A percentile compares a stretch with the other conserved stretches of the same genome.
These are phyloP conservation scores for Leptodontidium sp. DNA, from an alignment of 2,329 filamentous ascomycete species.

Conservation along the genomic window DNA sequence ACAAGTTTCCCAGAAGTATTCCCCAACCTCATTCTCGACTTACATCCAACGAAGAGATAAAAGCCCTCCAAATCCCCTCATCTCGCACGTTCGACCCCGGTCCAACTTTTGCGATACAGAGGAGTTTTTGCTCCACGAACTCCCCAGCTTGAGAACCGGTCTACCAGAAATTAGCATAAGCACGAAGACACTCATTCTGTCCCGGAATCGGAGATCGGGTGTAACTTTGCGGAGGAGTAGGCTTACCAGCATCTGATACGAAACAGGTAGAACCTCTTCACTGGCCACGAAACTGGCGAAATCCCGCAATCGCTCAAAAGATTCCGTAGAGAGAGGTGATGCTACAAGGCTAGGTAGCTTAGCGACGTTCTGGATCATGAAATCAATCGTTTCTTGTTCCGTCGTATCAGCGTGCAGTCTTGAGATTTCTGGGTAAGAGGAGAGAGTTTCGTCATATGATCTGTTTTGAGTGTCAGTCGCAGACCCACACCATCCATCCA, in stretches of 20 bases:
- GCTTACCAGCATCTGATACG: slow-evolving; percentile 26
- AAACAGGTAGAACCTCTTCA: slow-evolving; percentile 32
- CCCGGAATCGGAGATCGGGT: no score
- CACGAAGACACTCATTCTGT: no score
- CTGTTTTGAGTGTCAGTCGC: neutral
- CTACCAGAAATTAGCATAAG: neutral
- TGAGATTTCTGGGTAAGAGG: neutral
- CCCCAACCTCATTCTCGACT: neutral
- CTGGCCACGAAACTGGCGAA: slow-evolving; percentile 37
- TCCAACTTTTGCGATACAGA: slow-evolving; percentile 7
- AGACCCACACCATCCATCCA: neutral
- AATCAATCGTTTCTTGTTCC: slow-evolving; percentile 34
- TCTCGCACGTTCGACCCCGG: neutral
- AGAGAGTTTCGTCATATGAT: slow-evolving; percentile 9
- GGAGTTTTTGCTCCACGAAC: slow-evolving; percentile 8
- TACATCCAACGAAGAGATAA: neutral
- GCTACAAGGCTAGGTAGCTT: slow-evolving; percentile 11
- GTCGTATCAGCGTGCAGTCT: slow-evolving; percentile 23
- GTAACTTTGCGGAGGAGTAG: neutral
- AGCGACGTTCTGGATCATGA: slow-evolving; percentile 27
- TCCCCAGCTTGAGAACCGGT: slow-evolving; percentile 6
- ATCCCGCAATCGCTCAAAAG: slow-evolving; percentile 21
- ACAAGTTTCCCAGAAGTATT: no score
- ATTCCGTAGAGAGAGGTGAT: neutral
- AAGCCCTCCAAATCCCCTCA: neutral